Evolutionary conservation across 306 rosid species (phyloP).

Genomic region (Cucumis melo): DNA sequence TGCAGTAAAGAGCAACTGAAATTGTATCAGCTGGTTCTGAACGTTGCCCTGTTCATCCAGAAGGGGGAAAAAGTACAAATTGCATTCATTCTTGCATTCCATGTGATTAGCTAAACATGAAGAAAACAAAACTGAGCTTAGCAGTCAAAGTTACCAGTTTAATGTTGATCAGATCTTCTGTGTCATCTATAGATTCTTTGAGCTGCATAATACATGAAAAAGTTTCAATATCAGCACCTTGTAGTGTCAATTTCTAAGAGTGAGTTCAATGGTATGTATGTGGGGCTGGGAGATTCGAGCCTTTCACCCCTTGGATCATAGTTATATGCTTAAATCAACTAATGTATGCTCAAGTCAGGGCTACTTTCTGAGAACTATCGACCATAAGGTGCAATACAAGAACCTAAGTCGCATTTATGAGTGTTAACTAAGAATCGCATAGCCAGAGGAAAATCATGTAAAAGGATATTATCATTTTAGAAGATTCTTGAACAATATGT

Average conservation of each 20-base stretch:
- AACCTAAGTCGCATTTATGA: neutral
- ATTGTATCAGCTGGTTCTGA: constrained; percentile 87
- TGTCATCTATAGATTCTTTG: constrained; percentile 39
- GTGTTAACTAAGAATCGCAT: neutral
- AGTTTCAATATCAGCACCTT: constrained; percentile 8
- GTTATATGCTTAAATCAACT: no score
- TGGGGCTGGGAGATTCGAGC: no score
- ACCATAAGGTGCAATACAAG: neutral
- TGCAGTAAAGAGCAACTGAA: constrained; percentile 84
- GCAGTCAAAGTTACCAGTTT: constrained; percentile 27
- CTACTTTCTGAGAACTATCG: neutral
- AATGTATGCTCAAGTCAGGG: no score
- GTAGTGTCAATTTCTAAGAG: neutral
- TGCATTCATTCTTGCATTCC: constrained; percentile 7
- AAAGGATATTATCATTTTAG: neutral
- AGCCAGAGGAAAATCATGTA: neutral
- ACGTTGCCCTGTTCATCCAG: constrained; percentile 60
- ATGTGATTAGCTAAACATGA: constrained; percentile 8
- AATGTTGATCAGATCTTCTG: constrained; percentile 37
- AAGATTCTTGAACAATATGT: neutral
- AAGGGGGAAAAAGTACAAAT: neutral
- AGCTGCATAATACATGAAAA: constrained; percentile 29
- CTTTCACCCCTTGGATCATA: no score
- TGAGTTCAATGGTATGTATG: no score
- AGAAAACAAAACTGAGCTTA: neutral